Percentiles rank a stretch among this genome's conserved stretches.
phyloP scores from a whole-genome alignment of 768 basidiomycete genomes.

The Pleurotus giganteus region DNA sequence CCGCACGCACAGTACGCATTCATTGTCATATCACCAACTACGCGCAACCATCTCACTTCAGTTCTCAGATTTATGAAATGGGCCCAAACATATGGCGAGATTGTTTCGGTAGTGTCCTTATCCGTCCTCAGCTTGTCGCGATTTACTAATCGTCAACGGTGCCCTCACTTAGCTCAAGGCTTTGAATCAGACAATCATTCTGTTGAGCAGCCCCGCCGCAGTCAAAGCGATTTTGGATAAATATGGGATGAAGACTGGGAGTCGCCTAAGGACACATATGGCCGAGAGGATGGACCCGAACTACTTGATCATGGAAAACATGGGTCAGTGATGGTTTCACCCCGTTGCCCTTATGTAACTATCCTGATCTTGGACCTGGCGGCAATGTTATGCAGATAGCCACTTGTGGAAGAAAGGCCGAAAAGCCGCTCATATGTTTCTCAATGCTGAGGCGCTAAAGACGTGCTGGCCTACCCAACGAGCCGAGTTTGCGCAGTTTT shows the following conservation, averaged over 20 bases:
- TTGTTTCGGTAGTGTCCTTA: conserved; percentile 14
- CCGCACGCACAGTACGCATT: neutral
- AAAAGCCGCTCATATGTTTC: conserved; percentile 16
- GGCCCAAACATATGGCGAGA: conserved; percentile 14
- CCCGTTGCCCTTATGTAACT: neutral
- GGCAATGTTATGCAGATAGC: neutral
- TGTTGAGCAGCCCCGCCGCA: conserved; percentile 18
- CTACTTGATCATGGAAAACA: conserved; percentile 17
- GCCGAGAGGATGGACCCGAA: conserved; percentile 15
- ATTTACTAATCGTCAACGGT: neutral
- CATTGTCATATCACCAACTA: neutral
- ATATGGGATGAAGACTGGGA: conserved; percentile 10
- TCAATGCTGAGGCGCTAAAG: conserved; percentile 18
- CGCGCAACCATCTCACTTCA: neutral
- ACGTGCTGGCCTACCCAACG: conserved; percentile 21
- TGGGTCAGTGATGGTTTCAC: neutral
- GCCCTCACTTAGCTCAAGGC: conserved; percentile 15
- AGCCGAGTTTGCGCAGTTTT: conserved; percentile 26
- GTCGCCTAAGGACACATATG: conserved; percentile 22
- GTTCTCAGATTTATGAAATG: conserved; percentile 12
- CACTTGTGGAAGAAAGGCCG: conserved; percentile 11
- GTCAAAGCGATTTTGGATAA: conserved; percentile 24
- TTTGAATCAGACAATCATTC: conserved; percentile 18
- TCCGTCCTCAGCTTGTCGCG: neutral
- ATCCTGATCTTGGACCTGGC: neutral